These are phyloP conservation scores for Solanum piurae DNA, from an alignment of 257 asterid genomes.

Conservation along the genomic window DNA sequence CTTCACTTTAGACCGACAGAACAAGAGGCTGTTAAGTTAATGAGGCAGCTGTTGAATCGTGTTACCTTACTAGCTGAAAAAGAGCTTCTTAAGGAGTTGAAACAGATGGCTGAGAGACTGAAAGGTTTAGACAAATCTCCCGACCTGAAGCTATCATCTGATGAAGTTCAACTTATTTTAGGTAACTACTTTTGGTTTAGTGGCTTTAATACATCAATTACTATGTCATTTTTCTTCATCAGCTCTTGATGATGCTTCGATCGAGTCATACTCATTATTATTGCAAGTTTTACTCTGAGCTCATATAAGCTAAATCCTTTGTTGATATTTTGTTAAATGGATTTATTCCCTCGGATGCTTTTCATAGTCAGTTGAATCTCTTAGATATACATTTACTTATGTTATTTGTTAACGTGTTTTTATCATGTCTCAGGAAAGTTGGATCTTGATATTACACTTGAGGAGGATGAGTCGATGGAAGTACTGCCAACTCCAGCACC, in stretches of 20 bases:
- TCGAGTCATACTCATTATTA: background rate
- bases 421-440: slow-evolving; percentile 34
- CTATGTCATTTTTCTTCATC: background rate
- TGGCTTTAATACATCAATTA: background rate
- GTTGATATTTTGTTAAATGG: background rate
- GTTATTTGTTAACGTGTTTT: background rate
- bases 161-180: slow-evolving; percentile 41
- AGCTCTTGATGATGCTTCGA: background rate
- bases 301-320: background rate
- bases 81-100: slow-evolving; percentile 61
- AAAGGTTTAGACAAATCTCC: slow-evolving; percentile 52
- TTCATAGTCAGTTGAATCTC: background rate
- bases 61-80: slow-evolving; percentile 46
- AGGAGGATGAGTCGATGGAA: slow-evolving; percentile 29
- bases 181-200: slow-evolving; percentile 28
- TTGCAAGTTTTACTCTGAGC: background rate
- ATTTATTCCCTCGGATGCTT: background rate
- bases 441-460: slow-evolving; percentile 38
- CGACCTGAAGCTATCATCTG: slow-evolving; percentile 38
- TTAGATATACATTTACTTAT: background rate
- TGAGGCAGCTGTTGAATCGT: slow-evolving; percentile 47
- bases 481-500: slow-evolving; percentile 64
- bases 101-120: slow-evolving; percentile 59
- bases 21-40: slow-evolving; percentile 58
- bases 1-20: slow-evolving; percentile 64